phyloP scores from a whole-genome alignment of 805 yeast species.

The Saturnispora zaruensis region DNA sequence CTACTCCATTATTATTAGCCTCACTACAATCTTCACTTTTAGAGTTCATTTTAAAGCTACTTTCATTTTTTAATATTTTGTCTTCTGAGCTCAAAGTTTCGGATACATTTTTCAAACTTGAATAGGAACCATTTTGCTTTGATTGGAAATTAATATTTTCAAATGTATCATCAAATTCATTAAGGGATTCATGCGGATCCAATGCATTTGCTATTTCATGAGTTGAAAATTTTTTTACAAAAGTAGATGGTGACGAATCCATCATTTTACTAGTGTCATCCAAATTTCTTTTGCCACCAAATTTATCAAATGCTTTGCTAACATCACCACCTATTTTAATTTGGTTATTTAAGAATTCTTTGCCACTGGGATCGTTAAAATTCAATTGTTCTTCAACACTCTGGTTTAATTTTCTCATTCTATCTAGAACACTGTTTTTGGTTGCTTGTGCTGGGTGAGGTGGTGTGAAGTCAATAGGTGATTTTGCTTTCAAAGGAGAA shows the following conservation, averaged over 20 bases:
- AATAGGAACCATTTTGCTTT: not conserved
- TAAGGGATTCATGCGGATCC: not conserved
- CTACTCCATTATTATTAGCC: too few relatives aligned
- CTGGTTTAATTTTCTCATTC: constrained; percentile 23
- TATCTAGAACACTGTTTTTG: constrained; percentile 16
- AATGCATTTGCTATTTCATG: not conserved
- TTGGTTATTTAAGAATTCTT: not conserved
- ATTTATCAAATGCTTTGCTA: constrained; percentile 24
- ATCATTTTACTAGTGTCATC: not conserved
- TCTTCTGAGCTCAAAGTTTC: not conserved
- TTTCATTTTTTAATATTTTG: not conserved
- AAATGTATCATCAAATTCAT: not conserved
- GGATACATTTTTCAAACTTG: not conserved
- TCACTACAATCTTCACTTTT: too few relatives aligned
- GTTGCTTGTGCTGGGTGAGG: not conserved
- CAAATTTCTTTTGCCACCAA: constrained; percentile 23
- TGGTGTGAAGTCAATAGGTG: not conserved
- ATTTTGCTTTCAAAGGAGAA: not conserved
- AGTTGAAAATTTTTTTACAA: not conserved
- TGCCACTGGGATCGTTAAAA: not conserved
- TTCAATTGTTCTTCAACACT: constrained; percentile 9
- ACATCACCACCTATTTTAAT: not conserved
- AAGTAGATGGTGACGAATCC: not conserved
- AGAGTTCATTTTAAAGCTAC: not conserved
- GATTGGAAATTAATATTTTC: not conserved